These are phyloP conservation scores for Starmerella vaccinii DNA, from an alignment of 805 yeast genomes.

Conservation along the genomic window DNA sequence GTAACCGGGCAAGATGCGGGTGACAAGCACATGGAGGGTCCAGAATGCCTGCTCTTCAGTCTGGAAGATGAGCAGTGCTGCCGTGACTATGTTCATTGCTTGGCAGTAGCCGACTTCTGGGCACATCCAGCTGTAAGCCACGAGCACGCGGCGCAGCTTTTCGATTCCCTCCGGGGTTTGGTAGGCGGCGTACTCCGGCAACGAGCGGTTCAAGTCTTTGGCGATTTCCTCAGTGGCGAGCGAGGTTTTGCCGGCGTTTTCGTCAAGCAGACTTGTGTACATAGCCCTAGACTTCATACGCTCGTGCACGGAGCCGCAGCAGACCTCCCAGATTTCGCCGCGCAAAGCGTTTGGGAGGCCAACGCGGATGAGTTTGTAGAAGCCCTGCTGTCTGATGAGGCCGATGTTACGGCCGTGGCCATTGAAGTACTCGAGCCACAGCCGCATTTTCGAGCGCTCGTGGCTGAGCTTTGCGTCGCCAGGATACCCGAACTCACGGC, in stretches of 20 bases:
- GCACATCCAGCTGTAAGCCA: conserved; percentile 93
- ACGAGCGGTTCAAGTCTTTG: conserved; percentile 84
- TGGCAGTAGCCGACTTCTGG: conserved; percentile 98
- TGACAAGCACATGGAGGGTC: conserved; percentile 75
- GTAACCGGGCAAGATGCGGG: conserved; percentile 82
- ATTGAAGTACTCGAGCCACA: conserved; percentile 87
- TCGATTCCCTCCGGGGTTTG: conserved; percentile 78
- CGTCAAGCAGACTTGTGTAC: conserved; percentile 49
- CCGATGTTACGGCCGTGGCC: conserved; percentile 78
- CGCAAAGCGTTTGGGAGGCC: conserved; percentile 91
- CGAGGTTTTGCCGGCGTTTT: conserved; percentile 54
- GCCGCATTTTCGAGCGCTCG: conserved; percentile 74
- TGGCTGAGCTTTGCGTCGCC: conserved; percentile 70
- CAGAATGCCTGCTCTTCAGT: conserved; percentile 97
- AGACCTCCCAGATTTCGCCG: conserved; percentile 93
- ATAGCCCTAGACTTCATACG: conserved; percentile 53
- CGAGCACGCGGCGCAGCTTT: conserved; percentile 73
- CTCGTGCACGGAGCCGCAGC: conserved; percentile 73
- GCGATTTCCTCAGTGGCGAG: conserved; percentile 93
- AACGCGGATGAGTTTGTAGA: conserved; percentile 72
- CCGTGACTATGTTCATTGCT: conserved; percentile 81
- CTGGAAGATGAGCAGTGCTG: conserved; percentile 49
- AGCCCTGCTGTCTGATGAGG: conserved; percentile 60
- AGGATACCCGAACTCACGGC: conserved; percentile 74
- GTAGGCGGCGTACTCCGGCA: conserved; percentile 94